Conservation (phyloP, 208 protist genomes). For the Naegleria lovaniensis region DNA sequence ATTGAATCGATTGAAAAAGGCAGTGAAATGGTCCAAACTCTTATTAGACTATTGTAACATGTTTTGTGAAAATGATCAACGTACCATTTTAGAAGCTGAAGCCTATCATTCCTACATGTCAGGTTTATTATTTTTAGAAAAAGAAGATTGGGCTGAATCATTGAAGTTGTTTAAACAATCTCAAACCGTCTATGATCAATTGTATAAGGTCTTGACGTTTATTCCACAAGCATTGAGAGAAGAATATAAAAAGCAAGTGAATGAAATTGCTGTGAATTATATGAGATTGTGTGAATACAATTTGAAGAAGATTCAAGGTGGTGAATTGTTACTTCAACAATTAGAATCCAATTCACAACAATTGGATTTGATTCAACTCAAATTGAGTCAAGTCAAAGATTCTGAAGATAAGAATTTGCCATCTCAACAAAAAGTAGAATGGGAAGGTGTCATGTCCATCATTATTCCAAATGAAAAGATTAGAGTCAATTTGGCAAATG, state of each 20-base stretch:
- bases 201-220: neutral
- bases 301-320: neutral
- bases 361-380: neutral
- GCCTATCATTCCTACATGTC: neutral
- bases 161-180: constrained; percentile 1
- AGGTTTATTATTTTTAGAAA: neutral
- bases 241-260: neutral
- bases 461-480: neutral
- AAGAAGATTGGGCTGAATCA: neutral
- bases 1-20: neutral
- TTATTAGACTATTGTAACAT: neutral
- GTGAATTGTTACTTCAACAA: neutral
- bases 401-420: neutral
- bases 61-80: neutral
- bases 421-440: neutral
- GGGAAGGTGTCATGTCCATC: neutral
- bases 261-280: neutral
- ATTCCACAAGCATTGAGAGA: neutral
- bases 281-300: neutral
- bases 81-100: neutral
- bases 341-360: neutral
- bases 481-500: neutral
- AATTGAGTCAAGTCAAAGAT: neutral
- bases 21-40: neutral
- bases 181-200: neutral